These are phyloP conservation scores for Candida parachauliodes DNA, from an alignment of 805 yeast genomes.

Conservation along the genomic window DNA sequence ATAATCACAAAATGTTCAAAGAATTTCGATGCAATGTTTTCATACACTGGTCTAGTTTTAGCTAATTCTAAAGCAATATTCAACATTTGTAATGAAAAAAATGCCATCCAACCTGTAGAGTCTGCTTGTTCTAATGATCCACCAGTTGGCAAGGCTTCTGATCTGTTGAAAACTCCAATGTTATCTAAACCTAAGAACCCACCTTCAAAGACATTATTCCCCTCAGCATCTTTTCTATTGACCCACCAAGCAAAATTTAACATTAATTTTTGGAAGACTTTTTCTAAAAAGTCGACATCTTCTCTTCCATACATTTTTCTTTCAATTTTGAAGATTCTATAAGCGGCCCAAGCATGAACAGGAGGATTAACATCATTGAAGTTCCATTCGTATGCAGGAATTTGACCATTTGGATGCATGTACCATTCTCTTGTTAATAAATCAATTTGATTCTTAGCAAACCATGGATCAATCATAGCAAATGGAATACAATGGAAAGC, in stretches of 20 bases:
- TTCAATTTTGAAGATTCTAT: slow-evolving; percentile 82
- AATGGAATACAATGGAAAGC: slow-evolving; percentile 92
- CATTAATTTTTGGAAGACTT: slow-evolving; percentile 88
- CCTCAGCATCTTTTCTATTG: slow-evolving; percentile 80
- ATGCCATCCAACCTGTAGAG: slow-evolving; percentile 98
- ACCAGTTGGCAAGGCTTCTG: slow-evolving; percentile 91
- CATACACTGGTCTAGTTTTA: slow-evolving; percentile 79
- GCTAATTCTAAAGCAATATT: slow-evolving; percentile 90
- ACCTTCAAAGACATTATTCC: slow-evolving; percentile 89
- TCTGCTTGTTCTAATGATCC: slow-evolving; percentile 91
- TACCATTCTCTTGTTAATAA: slow-evolving; percentile 91
- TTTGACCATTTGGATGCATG: slow-evolving; percentile 97
- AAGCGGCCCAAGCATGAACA: slow-evolving; percentile 94
- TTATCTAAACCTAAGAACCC: slow-evolving; percentile 92
- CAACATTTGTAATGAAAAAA: slow-evolving; percentile 84
- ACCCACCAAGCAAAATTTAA: slow-evolving; percentile 98
- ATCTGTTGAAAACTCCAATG: slow-evolving; percentile 87
- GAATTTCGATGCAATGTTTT: slow-evolving; percentile 90
- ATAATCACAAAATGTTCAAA: slow-evolving; percentile 89
- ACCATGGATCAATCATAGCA: slow-evolving; percentile 90
- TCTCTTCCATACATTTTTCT: slow-evolving; percentile 78
- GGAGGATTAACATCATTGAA: slow-evolving; percentile 96
- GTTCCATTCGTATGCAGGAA: slow-evolving; percentile 97
- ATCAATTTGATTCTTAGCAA: slow-evolving; percentile 85
- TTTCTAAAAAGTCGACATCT: slow-evolving; percentile 78